Evolutionary conservation across 495 filamentous ascomycete genomes (phyloP), one percentile per base, ranked within the genome.

Genomic region (Glarea lozoyensis): DNA sequence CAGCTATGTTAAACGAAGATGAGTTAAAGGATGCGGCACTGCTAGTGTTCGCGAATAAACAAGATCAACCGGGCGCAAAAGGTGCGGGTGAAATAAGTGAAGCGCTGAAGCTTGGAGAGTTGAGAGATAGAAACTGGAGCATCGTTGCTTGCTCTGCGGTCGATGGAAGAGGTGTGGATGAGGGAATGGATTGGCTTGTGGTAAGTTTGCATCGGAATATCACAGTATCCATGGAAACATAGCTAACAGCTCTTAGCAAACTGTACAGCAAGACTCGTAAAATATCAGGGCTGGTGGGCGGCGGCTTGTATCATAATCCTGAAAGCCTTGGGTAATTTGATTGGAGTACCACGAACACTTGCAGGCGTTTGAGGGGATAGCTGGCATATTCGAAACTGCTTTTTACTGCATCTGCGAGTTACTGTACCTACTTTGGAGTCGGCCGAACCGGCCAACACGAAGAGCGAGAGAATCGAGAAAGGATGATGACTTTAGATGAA

Each of bases 131-230:
- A 53, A 98, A 96, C 71, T 98, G 92, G 92, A 97, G 87, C 58
- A 97, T 98, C 58, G 86, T 97, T 52, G 89, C 88, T 16, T 98
- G 92, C 64, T 90, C 84, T 56, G 93, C 93, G 19, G 88, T 98
- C 42, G 92, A 95, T 56, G 92, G 92, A 21, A 85, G 85, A 47
- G 92, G 92, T 54, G 81, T 98, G 19, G 82, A 78, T 42, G 92
- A 98, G 60, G 92, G 92, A 37, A 98, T 98, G 92, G 89, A 98
- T 66, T 98, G 92, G 92, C 64, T 98, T 58, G 88, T 92, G 75
- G 89, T 94, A 66, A 69, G 87, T 81, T 39, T 21, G 35, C 35
- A 7, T 13, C 1, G 19, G 17, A 40, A n/a, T 6, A 13, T 36
- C 17, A 17, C 17, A 17, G 6, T 17, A 24, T 40, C 10, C 13